Evolutionary conservation across 2,329 filamentous ascomycete genomes (phyloP).

Genomic region (Neofusicoccum kwambonambiense): DNA sequence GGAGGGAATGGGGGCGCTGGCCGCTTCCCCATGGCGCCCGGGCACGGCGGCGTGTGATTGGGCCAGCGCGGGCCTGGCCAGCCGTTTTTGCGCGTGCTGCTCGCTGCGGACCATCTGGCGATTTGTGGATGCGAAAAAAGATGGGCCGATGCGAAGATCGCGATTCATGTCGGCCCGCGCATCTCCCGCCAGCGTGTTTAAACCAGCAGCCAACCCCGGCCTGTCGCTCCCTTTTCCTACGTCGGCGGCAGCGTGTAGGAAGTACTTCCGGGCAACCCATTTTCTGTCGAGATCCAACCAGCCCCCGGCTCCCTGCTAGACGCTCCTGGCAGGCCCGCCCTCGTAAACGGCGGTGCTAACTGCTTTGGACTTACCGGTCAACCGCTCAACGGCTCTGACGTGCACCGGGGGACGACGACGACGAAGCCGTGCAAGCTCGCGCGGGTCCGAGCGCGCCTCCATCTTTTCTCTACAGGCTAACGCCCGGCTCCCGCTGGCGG

Average conservation of each 20-base stretch:
- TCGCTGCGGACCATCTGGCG: not conserved
- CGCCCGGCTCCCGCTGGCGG: conserved; percentile 5
- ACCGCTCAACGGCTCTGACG: conserved; percentile 11
- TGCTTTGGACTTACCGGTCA: conserved; percentile 11
- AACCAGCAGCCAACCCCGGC: conserved; percentile 9
- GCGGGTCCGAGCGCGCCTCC: not conserved
- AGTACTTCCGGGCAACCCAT: conserved; percentile 8
- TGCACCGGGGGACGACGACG: conserved; percentile 6
- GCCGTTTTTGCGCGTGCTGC: not conserved
- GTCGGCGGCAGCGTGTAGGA: conserved; percentile 8
- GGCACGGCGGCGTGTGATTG: not conserved
- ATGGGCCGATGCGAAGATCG: conserved; percentile 9
- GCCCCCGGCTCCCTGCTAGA: not conserved
- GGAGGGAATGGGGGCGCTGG: not conserved
- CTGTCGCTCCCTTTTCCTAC: conserved; percentile 6
- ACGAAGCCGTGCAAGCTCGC: not conserved
- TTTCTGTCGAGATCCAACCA: not conserved
- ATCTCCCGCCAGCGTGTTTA: conserved; percentile 12
- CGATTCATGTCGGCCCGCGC: conserved; percentile 14
- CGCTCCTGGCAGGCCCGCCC: not conserved
- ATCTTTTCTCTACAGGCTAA: conserved; percentile 5
- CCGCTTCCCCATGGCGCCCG: not conserved
- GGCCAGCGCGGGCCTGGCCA: not conserved
- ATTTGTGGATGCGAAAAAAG: not conserved
- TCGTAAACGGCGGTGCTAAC: conserved; percentile 10